Conservation (phyloP, 768 basidiomycete species). For the Auricularia heimuer region DNA sequence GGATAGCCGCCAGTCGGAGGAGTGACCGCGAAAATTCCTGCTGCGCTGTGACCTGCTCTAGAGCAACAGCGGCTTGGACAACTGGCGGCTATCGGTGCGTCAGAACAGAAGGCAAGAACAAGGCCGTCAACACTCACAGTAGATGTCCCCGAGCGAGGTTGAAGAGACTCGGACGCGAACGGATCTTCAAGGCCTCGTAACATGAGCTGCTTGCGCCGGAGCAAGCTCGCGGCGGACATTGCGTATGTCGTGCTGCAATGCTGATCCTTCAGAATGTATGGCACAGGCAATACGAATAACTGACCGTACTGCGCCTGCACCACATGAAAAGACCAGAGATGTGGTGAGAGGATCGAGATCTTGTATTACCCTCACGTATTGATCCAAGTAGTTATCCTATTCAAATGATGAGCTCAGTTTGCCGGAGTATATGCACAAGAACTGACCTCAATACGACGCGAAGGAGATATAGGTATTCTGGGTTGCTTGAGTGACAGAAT, state of each 20-base stretch:
- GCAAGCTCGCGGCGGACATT: slow-evolving; percentile 81
- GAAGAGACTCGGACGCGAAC: slow-evolving; percentile 34
- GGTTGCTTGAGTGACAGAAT: slow-evolving; percentile 2
- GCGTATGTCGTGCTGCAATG: slow-evolving; percentile 4
- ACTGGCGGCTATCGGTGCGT: slow-evolving; percentile 8
- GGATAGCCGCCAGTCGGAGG: slow-evolving; percentile 64
- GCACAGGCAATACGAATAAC: slow-evolving; percentile 8
- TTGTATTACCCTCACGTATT: slow-evolving; percentile 76
- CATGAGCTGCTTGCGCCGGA: slow-evolving; percentile 68
- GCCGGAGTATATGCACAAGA: background rate
- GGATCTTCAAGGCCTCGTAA: slow-evolving; percentile 65
- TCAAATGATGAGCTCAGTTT: background rate
- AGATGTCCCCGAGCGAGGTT: slow-evolving; percentile 14
- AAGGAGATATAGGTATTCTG: slow-evolving; percentile 91
- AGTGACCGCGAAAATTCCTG: slow-evolving; percentile 71
- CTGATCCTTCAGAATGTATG: background rate
- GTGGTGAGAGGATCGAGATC: slow-evolving; percentile 70
- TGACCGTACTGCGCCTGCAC: slow-evolving; percentile 84
- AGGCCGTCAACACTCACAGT: slow-evolving; percentile 27
- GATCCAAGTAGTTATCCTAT: slow-evolving; percentile 91
- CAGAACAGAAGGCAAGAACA: background rate
- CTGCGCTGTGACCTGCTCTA: slow-evolving; percentile 71
- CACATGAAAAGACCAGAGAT: slow-evolving; percentile 87
- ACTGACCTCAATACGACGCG: slow-evolving; percentile 77
- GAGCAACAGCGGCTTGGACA: slow-evolving; percentile 11